Conservation (phyloP, 306 rosid genomes). For the Sesbania bispinosa region DNA sequence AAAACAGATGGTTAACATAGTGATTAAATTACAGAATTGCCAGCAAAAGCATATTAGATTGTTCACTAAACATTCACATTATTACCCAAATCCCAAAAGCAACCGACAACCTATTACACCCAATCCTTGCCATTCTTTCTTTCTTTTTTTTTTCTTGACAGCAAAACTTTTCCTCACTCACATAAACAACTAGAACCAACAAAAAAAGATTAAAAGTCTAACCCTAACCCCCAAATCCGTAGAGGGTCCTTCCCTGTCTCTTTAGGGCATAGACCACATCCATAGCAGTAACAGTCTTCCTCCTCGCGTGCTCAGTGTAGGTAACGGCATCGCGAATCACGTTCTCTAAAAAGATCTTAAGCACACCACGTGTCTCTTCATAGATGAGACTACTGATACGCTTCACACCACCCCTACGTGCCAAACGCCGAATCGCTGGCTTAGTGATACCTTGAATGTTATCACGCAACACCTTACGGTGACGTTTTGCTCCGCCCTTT, state of each 20-base stretch:
- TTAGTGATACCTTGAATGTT: conserved; percentile 73
- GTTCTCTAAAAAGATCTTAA: conserved; percentile 69
- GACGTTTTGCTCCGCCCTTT: conserved; percentile 78
- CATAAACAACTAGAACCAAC: not conserved
- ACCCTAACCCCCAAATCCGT: conserved; percentile 73
- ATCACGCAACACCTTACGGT: conserved; percentile 64
- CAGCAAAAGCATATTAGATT: not conserved
- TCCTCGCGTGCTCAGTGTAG: conserved; percentile 68
- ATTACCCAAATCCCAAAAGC: not conserved
- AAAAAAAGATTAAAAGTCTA: not conserved
- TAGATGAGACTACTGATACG: conserved; percentile 72
- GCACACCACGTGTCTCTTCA: conserved; percentile 71
- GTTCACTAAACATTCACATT: not conserved
- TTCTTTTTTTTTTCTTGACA: conserved; percentile 20
- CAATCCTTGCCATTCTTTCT: not conserved
- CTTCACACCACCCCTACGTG: conserved; percentile 74
- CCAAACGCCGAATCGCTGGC: conserved; percentile 72
- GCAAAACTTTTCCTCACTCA: conserved; percentile 36
- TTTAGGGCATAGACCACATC: conserved; percentile 68
- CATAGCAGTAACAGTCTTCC: conserved; percentile 79
- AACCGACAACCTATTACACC: not conserved
- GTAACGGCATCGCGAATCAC: conserved; percentile 79
- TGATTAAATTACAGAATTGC: not conserved
- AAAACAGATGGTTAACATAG: not conserved
- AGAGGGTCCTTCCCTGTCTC: conserved; percentile 75